phyloP scores from a whole-genome alignment of 169 alveolate genomes.

The Eimeria tenella region DNA sequence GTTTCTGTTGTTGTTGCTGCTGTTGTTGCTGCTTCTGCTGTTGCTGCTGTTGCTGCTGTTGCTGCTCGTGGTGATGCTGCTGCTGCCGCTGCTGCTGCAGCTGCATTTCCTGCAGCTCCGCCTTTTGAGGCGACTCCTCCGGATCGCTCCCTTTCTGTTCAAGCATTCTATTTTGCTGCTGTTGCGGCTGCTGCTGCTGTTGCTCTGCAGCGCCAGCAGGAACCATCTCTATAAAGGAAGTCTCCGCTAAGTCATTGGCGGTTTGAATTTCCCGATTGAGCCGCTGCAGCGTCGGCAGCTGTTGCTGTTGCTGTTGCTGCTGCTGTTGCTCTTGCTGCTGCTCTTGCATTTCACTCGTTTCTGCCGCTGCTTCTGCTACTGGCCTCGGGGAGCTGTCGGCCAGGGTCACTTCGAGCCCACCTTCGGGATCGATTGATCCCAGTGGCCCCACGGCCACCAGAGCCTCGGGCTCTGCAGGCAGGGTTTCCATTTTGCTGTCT shows the following conservation, averaged over 20 bases:
- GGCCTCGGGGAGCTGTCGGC: background rate
- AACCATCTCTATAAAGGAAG: too few relatives aligned
- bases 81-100: too few relatives aligned
- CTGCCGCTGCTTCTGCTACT: slow-evolving; percentile 7
- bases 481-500: background rate
- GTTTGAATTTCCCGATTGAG: background rate
- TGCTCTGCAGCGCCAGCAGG: too few relatives aligned
- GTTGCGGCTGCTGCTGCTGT: too few relatives aligned
- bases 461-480: slow-evolving; percentile 15
- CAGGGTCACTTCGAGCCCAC: slow-evolving; percentile 17
- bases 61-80: too few relatives aligned
- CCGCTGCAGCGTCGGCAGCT: background rate
- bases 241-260: too few relatives aligned
- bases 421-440: background rate
- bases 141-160: too few relatives aligned
- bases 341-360: background rate
- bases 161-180: too few relatives aligned
- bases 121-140: too few relatives aligned
- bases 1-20: background rate
- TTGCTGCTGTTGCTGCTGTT: background rate
- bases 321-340: background rate
- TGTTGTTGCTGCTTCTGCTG: background rate
- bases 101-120: too few relatives aligned
- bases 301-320: background rate
- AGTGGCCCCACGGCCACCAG: slow-evolving; percentile 16